Evolutionary conservation across 192 early-diverging fungal species (phyloP).

Genomic region (Backusella parvicylindrica): DNA sequence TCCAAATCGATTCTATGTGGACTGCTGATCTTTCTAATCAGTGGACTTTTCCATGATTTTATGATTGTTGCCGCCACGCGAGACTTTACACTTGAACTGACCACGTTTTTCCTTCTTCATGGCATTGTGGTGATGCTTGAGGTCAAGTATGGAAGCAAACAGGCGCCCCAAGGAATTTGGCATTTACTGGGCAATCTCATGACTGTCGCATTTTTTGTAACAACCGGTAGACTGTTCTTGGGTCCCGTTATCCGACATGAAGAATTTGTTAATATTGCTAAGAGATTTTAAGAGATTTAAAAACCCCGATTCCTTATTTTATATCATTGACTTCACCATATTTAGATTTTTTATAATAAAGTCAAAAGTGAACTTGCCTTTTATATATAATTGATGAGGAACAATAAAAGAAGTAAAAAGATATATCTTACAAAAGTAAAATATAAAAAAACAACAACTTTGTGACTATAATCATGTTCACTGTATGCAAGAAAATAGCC

Average conservation of each 20-base stretch:
- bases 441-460: too few relatives aligned
- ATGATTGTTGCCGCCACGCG: slow-evolving; percentile 1
- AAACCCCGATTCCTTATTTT: too few relatives aligned
- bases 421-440: too few relatives aligned
- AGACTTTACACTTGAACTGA: not conserved
- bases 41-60: slow-evolving; percentile 4
- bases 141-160: not conserved
- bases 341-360: too few relatives aligned
- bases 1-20: not conserved
- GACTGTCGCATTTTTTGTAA: not conserved
- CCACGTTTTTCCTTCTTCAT: not conserved
- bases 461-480: too few relatives aligned
- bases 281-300: not conserved
- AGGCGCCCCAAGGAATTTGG: not conserved
- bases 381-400: too few relatives aligned
- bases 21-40: not conserved
- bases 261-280: not conserved
- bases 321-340: too few relatives aligned
- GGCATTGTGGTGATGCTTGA: not conserved
- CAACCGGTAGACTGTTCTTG: slow-evolving; percentile 7
- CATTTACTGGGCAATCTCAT: not conserved
- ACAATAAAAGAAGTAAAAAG: too few relatives aligned
- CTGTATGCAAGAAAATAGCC: too few relatives aligned
- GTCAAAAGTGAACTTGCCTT: too few relatives aligned
- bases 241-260: not conserved